Percentiles rank a stretch among this genome's conserved stretches.
Conservation (phyloP, 1,139 yeast species). For the Suhomyces maxii region DNA sequence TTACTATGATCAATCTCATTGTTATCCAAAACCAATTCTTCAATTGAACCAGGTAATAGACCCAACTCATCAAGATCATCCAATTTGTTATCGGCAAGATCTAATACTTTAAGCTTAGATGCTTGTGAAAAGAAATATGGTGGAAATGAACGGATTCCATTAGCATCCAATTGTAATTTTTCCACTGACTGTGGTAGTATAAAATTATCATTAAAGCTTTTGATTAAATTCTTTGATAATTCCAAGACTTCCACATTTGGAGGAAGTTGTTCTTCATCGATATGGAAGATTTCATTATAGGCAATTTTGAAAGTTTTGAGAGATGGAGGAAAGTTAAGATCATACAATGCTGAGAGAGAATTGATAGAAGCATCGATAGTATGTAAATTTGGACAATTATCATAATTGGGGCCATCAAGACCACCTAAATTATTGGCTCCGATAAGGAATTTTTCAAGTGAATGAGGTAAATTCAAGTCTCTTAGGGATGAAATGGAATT, state of each 20-base stretch:
- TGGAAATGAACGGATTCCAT: conserved; percentile 19
- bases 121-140: conserved; percentile 14
- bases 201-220: conserved; percentile 10
- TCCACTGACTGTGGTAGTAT: conserved; percentile 15
- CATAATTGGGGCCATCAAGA: conserved; percentile 19
- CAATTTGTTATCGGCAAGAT: conserved; percentile 21
- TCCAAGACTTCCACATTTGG: conserved; percentile 16
- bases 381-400: conserved; percentile 5
- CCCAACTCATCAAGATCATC: conserved; percentile 31
- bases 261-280: conserved; percentile 17
- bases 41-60: conserved; percentile 18
- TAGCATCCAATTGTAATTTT: conserved; percentile 20
- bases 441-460: conserved; percentile 16
- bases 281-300: conserved; percentile 18
- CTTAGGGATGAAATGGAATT: conserved; percentile 19
- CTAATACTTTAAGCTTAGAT: conserved; percentile 14
- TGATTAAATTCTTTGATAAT: conserved; percentile 17
- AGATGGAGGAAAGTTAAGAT: conserved; percentile 15
- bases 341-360: conserved; percentile 13
- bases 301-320: conserved; percentile 16
- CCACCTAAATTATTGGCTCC: conserved; percentile 21
- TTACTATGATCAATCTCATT: conserved; percentile 26
- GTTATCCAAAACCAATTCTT: conserved; percentile 21
- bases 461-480: conserved; percentile 15
- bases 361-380: conserved; percentile 17